Percentiles rank a stretch among this genome's conserved stretches.
Evolutionary conservation across 2,329 filamentous ascomycete species (phyloP).

Genomic region (Ophiostoma ulmi): DNA sequence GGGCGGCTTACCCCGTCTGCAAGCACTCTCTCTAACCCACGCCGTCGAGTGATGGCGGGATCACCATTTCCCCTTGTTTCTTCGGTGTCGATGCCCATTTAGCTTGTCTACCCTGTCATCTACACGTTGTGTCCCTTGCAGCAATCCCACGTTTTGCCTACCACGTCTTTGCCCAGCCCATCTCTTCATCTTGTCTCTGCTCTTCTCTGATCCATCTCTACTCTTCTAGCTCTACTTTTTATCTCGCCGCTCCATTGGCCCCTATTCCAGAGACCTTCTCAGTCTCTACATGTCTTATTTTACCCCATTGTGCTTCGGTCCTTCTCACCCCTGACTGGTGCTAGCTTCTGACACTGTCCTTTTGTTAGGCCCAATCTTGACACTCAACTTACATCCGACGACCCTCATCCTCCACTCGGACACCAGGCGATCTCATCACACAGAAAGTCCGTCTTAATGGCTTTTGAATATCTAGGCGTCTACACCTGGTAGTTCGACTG

Average conservation of each 20-base stretch:
- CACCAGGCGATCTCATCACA: neutral
- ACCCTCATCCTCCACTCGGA: neutral
- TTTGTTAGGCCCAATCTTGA: neutral
- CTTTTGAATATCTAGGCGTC: neutral
- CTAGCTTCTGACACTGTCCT: neutral
- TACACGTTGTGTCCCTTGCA: neutral
- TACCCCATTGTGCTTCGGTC: neutral
- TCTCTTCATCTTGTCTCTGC: neutral
- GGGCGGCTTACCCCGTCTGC: neutral
- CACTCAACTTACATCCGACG: too few species aligned
- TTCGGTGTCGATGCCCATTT: neutral
- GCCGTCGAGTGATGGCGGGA: neutral
- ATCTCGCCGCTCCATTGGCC: neutral
- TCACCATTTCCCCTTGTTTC: neutral
- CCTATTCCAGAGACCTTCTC: neutral
- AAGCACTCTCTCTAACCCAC: neutral
- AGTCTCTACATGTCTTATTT: neutral
- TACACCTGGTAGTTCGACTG: neutral
- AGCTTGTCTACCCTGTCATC: neutral
- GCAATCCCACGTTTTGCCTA: conserved; percentile 5
- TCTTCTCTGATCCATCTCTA: neutral
- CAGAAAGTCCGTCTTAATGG: neutral
- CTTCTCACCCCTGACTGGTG: neutral
- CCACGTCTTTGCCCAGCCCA: neutral
- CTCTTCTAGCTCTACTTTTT: neutral